These are phyloP conservation scores for Diaporthe nobilis DNA, from an alignment of 2,329 filamentous ascomycete genomes.

Conservation along the genomic window DNA sequence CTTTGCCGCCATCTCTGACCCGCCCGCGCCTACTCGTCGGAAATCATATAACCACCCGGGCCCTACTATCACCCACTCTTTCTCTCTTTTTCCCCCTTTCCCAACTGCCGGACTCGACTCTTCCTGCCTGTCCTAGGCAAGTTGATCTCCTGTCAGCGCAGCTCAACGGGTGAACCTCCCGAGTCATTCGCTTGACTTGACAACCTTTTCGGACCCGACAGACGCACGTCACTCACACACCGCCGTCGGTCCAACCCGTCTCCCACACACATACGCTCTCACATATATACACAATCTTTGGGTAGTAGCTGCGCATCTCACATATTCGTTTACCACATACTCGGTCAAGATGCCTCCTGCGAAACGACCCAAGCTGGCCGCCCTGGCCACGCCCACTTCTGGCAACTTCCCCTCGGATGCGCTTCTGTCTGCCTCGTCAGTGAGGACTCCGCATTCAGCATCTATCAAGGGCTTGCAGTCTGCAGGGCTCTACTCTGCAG, in stretches of 20 bases:
- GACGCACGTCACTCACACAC: conserved; percentile 41
- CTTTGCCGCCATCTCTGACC: conserved; percentile 43
- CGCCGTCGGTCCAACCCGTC: conserved; percentile 38
- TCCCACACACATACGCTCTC: conserved; percentile 27
- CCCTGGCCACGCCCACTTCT: conserved; percentile 74
- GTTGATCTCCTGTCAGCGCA: conserved; percentile 55
- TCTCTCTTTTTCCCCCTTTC: conserved; percentile 48
- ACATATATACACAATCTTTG: conserved; percentile 7
- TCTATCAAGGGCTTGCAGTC: conserved; percentile 53
- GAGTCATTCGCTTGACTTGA: conserved; percentile 63
- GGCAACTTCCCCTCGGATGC: conserved; percentile 66
- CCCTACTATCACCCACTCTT: conserved; percentile 46
- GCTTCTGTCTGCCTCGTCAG: conserved; percentile 62
- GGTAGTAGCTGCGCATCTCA: conserved; percentile 36
- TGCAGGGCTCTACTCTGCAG: conserved; percentile 56
- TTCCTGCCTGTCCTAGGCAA: conserved; percentile 51
- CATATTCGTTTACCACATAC: conserved; percentile 39
- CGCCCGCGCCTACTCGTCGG: conserved; percentile 41
- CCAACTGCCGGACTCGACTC: conserved; percentile 52
- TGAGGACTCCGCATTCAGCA: conserved; percentile 78
- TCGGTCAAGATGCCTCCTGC: conserved; percentile 62
- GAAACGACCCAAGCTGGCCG: conserved; percentile 71
- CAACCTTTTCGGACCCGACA: conserved; percentile 41
- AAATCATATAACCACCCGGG: conserved; percentile 50
- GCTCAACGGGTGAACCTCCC: conserved; percentile 50